These are phyloP conservation scores for Begonia masoniana DNA, from an alignment of 306 rosid species.

Conservation along the genomic window DNA sequence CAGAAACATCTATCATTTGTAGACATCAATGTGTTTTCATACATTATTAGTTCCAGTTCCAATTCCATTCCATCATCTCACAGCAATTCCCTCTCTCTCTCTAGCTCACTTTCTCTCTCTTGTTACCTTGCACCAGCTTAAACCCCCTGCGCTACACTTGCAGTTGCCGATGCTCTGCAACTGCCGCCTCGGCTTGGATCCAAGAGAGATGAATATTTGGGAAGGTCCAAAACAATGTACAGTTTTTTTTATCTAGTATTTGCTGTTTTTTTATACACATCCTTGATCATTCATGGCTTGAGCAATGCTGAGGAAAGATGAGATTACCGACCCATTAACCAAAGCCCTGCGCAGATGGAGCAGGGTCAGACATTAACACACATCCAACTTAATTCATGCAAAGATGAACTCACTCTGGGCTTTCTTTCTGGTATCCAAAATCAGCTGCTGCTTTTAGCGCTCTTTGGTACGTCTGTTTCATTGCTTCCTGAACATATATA, in stretches of 20 bases:
- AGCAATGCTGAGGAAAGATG: conserved; percentile 81
- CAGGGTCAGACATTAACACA: neutral
- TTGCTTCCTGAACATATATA: conserved; percentile 54
- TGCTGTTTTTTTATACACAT: conserved; percentile 41
- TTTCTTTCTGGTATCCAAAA: conserved; percentile 80
- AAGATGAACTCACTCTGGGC: conserved; percentile 69
- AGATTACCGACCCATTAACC: conserved; percentile 84
- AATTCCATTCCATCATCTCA: too few species aligned
- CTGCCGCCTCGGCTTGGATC: too few species aligned
- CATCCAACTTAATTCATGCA: conserved; percentile 1
- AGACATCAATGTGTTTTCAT: too few species aligned
- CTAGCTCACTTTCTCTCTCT: too few species aligned
- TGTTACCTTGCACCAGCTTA: too few species aligned
- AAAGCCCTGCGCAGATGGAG: conserved; percentile 43
- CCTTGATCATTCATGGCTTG: conserved; percentile 99
- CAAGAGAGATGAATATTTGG: neutral
- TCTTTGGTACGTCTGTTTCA: conserved; percentile 90
- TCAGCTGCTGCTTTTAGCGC: conserved; percentile 73
- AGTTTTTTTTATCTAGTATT: too few species aligned
- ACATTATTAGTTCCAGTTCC: too few species aligned
- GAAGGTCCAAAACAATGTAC: neutral
- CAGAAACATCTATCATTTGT: too few species aligned
- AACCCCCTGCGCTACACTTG: too few species aligned
- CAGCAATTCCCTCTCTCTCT: too few species aligned
- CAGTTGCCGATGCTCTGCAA: too few species aligned